Percentiles rank a stretch among this genome's conserved stretches.
phyloP scores from a whole-genome alignment of 345 rosid species.

The Gynandropsis gynandra region DNA sequence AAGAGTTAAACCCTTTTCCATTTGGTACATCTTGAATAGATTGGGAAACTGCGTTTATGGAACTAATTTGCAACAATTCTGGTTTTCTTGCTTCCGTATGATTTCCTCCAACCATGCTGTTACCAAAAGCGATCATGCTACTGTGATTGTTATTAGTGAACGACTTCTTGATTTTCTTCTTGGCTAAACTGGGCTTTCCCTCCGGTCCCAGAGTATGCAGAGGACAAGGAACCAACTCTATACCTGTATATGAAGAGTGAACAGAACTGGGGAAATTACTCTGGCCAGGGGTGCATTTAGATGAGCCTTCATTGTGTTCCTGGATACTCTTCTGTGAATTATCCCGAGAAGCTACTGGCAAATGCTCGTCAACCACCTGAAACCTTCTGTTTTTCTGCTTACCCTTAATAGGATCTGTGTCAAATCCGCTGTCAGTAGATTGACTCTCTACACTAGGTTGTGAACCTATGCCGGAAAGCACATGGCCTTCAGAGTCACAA shows the following conservation, averaged over 20 bases:
- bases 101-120: conserved; percentile 30
- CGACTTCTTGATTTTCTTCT: conserved; percentile 46
- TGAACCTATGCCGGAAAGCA: conserved; percentile 21
- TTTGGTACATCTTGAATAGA: conserved; percentile 27
- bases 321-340: conserved; percentile 29
- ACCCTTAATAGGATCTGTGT: conserved; percentile 30
- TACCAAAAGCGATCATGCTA: conserved; percentile 28
- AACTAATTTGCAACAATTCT: conserved; percentile 21
- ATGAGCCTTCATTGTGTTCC: conserved; percentile 25
- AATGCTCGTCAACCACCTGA: conserved; percentile 30
- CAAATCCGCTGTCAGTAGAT: conserved; percentile 32
- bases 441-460: conserved; percentile 28
- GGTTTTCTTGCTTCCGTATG: conserved; percentile 23
- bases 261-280: conserved; percentile 21
- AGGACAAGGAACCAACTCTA: conserved; percentile 32
- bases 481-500: conserved; percentile 35
- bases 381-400: conserved; percentile 48
- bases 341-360: conserved; percentile 31
- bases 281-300: conserved; percentile 20
- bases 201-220: conserved; percentile 35
- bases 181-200: conserved; percentile 30
- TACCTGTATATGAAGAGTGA: conserved; percentile 24
- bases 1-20: conserved; percentile 36
- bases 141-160: conserved; percentile 29
- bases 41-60: conserved; percentile 25